Conservation (phyloP, 441 rosid genomes). For the Viola pubescens region DNA sequence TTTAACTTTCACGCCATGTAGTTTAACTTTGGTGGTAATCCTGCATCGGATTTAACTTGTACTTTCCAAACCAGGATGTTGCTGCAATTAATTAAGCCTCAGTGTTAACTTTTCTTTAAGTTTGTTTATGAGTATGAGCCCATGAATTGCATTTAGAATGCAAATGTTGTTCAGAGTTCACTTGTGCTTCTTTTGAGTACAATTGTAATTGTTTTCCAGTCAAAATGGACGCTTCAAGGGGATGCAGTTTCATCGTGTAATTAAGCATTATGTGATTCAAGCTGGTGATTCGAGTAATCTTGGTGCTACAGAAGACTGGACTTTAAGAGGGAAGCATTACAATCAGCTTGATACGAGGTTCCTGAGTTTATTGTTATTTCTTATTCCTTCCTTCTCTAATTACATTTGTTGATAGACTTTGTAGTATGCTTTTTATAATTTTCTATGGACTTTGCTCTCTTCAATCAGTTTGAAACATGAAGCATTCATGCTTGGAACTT, state of each 20-base stretch:
- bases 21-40: too few relatives aligned
- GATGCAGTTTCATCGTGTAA: slow-evolving; percentile 68
- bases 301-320: slow-evolving; percentile 72
- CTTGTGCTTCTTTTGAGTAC: not conserved
- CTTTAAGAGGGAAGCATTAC: slow-evolving; percentile 56
- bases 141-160: too few relatives aligned
- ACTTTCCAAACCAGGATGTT: too few relatives aligned
- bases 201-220: slow-evolving; percentile 35
- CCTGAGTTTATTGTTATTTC: not conserved
- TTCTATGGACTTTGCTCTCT: slow-evolving; percentile 8
- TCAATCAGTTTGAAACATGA: slow-evolving; percentile 69
- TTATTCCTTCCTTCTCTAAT: not conserved
- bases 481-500: slow-evolving; percentile 85
- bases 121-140: too few relatives aligned
- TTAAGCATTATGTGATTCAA: slow-evolving; percentile 77
- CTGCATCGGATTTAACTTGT: too few relatives aligned
- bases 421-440: not conserved
- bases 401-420: not conserved
- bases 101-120: too few relatives aligned
- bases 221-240: slow-evolving; percentile 73
- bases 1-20: too few relatives aligned
- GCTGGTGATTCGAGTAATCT: slow-evolving; percentile 52
- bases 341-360: slow-evolving; percentile 40
- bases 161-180: not conserved
- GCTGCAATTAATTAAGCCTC: too few relatives aligned